Base-by-base conservation (phyloP, 768 basidiomycete species). In the Mycena vulgaris region DNA sequence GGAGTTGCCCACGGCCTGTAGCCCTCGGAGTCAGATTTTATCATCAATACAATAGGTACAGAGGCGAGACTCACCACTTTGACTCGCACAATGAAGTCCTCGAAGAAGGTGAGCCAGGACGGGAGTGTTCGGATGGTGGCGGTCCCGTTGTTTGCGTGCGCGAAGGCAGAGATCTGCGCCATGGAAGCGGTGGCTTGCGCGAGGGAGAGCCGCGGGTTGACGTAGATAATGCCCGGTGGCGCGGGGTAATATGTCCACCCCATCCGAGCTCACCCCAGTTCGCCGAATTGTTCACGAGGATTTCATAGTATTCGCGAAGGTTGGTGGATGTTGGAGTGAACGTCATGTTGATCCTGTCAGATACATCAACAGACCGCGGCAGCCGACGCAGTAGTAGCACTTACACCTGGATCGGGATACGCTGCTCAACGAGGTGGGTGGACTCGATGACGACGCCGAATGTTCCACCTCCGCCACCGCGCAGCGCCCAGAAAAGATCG, bases 401-500 rank as follows among this genome's bases (percentile, higher is more conserved):
- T 3, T 33, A 70, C 69, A 65, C 63, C 40, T 70, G 69, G 5
- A 70, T 17, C 16, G 63, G 30, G 5, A 64, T 33, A 11, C 40
- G 48, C 48, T 47, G 28, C 40, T 64, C 63, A 16, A 65, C 69
- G n/a, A 64, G 56, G 16, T 65, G 63, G 9, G 69, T 70, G 27
- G 69, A 70, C 57, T 70, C 68, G 10, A 70, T 13, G 8, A 70
- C 68, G 10, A 69, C 63, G 33, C 79, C 83, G 53, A 80, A 83
- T 0, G 81, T 80, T 21, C 77, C 77, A 1, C 82, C 81, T 1
- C 83, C 85, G 0, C 85, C 85, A 14, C 86, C 86, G 14, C 83
- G 76, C 16, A 87, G 68, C 0, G 83, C 85, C 78, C 81, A 86
- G 74, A 85, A 86, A 0, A 87, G 80, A 58, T 87, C 86, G 13